phyloP scores from a whole-genome alignment of 2,329 filamentous ascomycete species.

The Colletotrichum melonis region DNA sequence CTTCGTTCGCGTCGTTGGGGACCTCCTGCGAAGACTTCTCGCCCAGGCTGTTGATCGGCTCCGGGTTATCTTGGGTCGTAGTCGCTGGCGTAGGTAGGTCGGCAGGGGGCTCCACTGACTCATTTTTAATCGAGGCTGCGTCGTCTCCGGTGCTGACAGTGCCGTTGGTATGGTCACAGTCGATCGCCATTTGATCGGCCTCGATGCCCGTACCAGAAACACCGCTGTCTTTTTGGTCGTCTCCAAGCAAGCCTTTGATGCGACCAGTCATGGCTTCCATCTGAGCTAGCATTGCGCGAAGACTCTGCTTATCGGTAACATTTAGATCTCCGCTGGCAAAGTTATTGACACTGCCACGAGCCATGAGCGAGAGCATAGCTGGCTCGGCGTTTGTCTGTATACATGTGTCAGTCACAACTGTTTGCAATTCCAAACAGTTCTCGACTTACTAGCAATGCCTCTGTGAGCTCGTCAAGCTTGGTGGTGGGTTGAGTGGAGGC shows the following conservation, averaged over 20 bases:
- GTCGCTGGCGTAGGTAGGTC: slow-evolving; percentile 36
- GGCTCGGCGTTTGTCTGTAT: slow-evolving; percentile 57
- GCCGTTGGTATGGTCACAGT: slow-evolving; percentile 19
- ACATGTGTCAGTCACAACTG: slow-evolving; percentile 32
- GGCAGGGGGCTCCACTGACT: slow-evolving; percentile 28
- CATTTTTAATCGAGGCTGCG: slow-evolving; percentile 19
- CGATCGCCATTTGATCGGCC: slow-evolving; percentile 7
- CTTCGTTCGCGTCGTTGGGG: slow-evolving; percentile 36
- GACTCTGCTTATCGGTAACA: slow-evolving; percentile 54
- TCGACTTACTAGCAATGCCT: slow-evolving; percentile 71
- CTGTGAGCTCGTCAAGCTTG: slow-evolving; percentile 64
- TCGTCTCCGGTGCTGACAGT: slow-evolving; percentile 19
- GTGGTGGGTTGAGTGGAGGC: slow-evolving; percentile 58
- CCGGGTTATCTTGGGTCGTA: slow-evolving; percentile 43
- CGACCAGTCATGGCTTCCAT: slow-evolving; percentile 56
- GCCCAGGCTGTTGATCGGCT: slow-evolving; percentile 34
- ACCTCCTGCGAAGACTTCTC: slow-evolving; percentile 38
- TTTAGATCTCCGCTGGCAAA: slow-evolving; percentile 54
- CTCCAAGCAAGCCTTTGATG: slow-evolving; percentile 54
- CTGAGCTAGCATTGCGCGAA: slow-evolving; percentile 61
- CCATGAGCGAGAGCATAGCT: slow-evolving; percentile 59
- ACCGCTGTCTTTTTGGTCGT: slow-evolving; percentile 8
- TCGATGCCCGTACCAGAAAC: not conserved
- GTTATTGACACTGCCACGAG: slow-evolving; percentile 57
- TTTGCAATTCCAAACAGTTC: not conserved